These are phyloP conservation scores for Colletotrichum siamense DNA, from an alignment of 2,329 filamentous ascomycete genomes.

Conservation along the genomic window DNA sequence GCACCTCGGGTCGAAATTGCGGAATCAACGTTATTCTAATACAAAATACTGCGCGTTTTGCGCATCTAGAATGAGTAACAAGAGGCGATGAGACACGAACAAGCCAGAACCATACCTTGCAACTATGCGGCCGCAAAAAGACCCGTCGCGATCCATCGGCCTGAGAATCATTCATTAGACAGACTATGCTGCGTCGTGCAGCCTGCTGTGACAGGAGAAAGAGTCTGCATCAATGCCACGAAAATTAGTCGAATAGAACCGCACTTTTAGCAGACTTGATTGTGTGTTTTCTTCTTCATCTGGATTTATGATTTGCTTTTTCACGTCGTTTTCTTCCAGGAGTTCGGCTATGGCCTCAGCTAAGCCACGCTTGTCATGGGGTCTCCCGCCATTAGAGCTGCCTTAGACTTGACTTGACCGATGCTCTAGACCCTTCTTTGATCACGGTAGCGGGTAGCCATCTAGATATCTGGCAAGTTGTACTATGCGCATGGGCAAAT, in stretches of 20 bases:
- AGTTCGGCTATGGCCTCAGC: background rate
- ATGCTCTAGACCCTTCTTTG: background rate
- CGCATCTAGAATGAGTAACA: too few relatives aligned
- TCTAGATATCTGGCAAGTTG: fast-evolving
- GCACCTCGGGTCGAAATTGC: too few relatives aligned
- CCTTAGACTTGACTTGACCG: background rate
- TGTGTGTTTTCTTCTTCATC: fast-evolving
- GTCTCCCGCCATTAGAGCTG: background rate
- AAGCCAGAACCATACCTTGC: background rate
- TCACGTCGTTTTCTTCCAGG: background rate
- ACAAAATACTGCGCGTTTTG: too few relatives aligned
- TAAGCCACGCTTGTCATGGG: background rate
- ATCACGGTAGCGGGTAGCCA: background rate
- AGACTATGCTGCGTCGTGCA: background rate
- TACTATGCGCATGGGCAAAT: background rate
- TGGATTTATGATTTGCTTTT: background rate
- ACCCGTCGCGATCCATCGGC: background rate
- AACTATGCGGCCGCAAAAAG: background rate
- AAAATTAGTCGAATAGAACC: background rate
- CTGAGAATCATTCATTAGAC: background rate
- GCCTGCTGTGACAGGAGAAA: fast-evolving
- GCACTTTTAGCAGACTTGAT: background rate
- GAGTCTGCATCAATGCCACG: background rate
- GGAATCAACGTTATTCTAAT: too few relatives aligned
- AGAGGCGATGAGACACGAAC: background rate